Base-by-base conservation (phyloP, 306 rosid species). In the Parietaria judaica region DNA sequence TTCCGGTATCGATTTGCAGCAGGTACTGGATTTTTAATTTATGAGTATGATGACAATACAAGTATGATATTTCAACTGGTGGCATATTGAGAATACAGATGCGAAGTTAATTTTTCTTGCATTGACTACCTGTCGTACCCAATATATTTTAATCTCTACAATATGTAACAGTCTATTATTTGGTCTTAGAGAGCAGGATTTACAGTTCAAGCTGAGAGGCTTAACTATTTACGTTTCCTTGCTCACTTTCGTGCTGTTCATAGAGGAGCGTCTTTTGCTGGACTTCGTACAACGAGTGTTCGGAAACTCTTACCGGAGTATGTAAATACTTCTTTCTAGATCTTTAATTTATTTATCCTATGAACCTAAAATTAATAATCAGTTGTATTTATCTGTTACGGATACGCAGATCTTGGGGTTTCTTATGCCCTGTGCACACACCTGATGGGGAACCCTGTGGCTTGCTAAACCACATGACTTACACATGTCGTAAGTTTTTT, bases 381-480 rank as follows among this genome's bases (percentile, higher is more conserved):
- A 3, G 45, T 41, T 41, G 45, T 16, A 35, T 36, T 47, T 64
- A 8, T 64, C 11, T 11, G 35, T 55, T 14, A 54, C 45, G 62
- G 31, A 37, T 34, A 39, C 73, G 57, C 63, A 92, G 98, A 72
- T 88, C 98, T 66, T 92, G 98, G 98, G 98, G 96, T 60, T 92
- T 92, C 78, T 85, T 92, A 70, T 92, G 98, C 75, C 98, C 96
- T 35, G 98, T 92, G 60, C 96, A 92, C 74, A 92, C 98, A 41
- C 98, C 98, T 75, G 98, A 92, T 80, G 98, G 98, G 67, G 98
- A 80, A 58, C 98, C 98, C 44, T 92, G 98, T 80, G 98, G 98
- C 72, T 84, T 92, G 77, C 74, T 92, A 80, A 92, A 92, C 68
- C 98, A 92, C 73, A 76, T 92, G 91, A 84, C 96, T 51, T 60